phyloP scores from a whole-genome alignment of 176 grass and related monocot genomes.

The Hyparrhenia diplandra region DNA sequence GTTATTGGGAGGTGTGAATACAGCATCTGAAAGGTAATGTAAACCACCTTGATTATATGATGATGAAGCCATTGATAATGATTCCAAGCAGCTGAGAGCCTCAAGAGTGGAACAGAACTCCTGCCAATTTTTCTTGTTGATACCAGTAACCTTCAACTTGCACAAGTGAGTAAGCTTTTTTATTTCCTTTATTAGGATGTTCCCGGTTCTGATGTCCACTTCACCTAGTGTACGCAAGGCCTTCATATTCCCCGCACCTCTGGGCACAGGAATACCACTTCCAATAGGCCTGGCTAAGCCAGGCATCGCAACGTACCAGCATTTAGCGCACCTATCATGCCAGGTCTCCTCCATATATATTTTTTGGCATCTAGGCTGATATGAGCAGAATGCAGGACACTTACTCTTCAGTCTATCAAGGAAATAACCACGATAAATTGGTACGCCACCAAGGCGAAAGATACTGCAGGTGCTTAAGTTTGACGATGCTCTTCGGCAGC shows the following conservation, averaged over 20 bases:
- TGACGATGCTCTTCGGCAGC: not conserved
- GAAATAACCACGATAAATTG: fast-evolving
- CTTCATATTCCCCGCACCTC: not conserved
- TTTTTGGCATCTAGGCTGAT: not conserved
- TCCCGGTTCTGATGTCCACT: not conserved
- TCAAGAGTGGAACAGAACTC: not conserved
- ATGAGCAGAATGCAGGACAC: not conserved
- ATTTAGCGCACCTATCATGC: not conserved
- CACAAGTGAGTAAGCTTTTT: not conserved
- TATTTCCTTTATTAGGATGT: not conserved
- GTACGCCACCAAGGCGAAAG: not conserved
- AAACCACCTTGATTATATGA: not conserved
- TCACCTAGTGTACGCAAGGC: not conserved
- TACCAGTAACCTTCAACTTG: not conserved
- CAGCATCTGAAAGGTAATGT: not conserved
- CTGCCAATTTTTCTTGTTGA: not conserved
- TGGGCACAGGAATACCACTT: not conserved
- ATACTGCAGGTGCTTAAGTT: not conserved
- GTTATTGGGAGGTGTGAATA: not conserved
- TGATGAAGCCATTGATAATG: not conserved
- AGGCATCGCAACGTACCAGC: not conserved
- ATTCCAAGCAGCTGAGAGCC: not conserved
- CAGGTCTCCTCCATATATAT: not conserved
- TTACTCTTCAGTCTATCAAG: not conserved
- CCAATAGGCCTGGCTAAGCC: not conserved